Evolutionary conservation across 345 rosid genomes (phyloP).

Genomic region (Erysimum cheiranthoides): DNA sequence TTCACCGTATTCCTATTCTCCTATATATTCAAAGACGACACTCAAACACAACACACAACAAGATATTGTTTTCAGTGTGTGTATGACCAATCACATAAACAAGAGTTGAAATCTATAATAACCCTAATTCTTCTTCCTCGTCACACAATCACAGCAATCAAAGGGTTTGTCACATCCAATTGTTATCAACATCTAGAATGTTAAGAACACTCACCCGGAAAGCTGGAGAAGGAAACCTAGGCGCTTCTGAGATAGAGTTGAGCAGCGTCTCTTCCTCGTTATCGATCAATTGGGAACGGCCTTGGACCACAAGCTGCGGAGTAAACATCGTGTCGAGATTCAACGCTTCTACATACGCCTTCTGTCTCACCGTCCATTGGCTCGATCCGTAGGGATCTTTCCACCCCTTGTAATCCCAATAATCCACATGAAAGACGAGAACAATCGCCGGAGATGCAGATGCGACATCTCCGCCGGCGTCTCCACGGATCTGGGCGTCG

Average conservation of each 20-base stretch:
- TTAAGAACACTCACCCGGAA: slow-evolving; percentile 56
- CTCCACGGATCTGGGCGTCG: slow-evolving; percentile 48
- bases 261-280: slow-evolving; percentile 71
- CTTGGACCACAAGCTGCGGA: slow-evolving; percentile 83
- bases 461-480: slow-evolving; percentile 1
- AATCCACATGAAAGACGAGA: slow-evolving; percentile 81
- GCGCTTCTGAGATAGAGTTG: slow-evolving; percentile 57
- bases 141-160: neutral
- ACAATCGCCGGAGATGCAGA: slow-evolving; percentile 58
- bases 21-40: neutral
- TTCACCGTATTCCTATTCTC: neutral
- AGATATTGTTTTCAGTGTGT: neutral
- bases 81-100: slow-evolving; percentile 8
- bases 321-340: slow-evolving; percentile 87
- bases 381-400: slow-evolving; percentile 88
- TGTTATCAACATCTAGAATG: neutral
- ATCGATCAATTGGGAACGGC: slow-evolving; percentile 63
- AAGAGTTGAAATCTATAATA: neutral
- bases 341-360: slow-evolving; percentile 85
- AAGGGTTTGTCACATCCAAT: neutral
- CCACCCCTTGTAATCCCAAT: slow-evolving; percentile 97
- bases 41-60: neutral
- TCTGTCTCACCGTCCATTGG: slow-evolving; percentile 87
- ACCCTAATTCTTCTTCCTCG: neutral
- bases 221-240: slow-evolving; percentile 67